Evolutionary conservation across 1,284 basidiomycete species (phyloP).

Genomic region (Naganishia liquefaciens): DNA sequence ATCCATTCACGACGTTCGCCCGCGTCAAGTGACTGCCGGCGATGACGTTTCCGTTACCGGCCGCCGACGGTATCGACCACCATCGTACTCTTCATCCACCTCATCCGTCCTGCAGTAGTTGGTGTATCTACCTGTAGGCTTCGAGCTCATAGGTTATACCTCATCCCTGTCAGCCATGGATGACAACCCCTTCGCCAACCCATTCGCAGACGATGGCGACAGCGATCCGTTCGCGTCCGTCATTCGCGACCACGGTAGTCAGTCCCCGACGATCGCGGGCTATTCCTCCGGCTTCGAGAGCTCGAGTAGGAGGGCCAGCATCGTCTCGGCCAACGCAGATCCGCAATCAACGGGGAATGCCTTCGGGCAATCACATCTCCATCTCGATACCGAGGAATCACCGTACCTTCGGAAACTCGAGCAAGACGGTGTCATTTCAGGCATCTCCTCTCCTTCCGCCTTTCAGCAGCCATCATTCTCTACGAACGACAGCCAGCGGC

Average conservation of each 20-base stretch:
- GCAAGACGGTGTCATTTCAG: conserved; percentile 17
- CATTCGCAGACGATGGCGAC: conserved; percentile 43
- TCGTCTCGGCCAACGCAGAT: neutral
- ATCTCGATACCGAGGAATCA: conserved; percentile 1
- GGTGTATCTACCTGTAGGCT: too few species aligned
- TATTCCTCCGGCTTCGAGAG: conserved; percentile 5
- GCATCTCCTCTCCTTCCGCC: conserved; percentile 3
- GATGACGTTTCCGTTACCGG: too few species aligned
- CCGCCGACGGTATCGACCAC: too few species aligned
- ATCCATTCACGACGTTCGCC: neutral
- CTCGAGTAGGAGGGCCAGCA: neutral
- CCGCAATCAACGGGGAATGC: neutral
- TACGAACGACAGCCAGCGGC: neutral
- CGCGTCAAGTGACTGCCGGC: neutral
- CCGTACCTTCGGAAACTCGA: conserved; percentile 25
- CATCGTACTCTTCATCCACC: neutral
- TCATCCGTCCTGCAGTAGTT: too few species aligned
- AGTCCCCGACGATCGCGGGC: conserved; percentile 16
- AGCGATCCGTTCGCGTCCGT: conserved; percentile 32
- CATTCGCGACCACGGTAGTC: conserved; percentile 25
- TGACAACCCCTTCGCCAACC: conserved; percentile 53
- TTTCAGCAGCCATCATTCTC: conserved; percentile 7
- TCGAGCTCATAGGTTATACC: too few species aligned
- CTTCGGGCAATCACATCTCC: neutral
- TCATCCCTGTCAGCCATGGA: too few species aligned